Evolutionary conservation across 176 grass and related monocot species (phyloP).

Genomic region (Paspalum notatum): DNA sequence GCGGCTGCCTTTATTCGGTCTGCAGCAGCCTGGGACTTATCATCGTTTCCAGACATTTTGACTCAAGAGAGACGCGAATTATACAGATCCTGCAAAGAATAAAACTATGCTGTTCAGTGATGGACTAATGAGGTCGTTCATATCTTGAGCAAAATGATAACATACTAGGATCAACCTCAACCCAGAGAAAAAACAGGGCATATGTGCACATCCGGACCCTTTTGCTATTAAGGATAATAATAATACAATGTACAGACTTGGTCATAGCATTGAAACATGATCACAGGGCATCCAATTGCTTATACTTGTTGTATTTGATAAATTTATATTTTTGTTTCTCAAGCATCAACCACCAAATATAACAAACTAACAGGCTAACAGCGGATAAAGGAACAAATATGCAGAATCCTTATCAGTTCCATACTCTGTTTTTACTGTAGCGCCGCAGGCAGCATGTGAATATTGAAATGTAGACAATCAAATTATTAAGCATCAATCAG

Average conservation of each 20-base stretch:
- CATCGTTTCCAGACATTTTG: constrained; percentile 70
- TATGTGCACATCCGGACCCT: background rate
- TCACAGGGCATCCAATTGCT: background rate
- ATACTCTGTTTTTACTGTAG: background rate
- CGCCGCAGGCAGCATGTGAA: background rate
- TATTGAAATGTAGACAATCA: background rate
- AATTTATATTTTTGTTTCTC: background rate
- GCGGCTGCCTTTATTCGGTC: constrained; percentile 65
- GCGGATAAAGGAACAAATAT: background rate
- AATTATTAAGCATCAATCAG: background rate
- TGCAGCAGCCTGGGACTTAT: constrained; percentile 45
- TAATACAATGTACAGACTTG: background rate
- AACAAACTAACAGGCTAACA: background rate
- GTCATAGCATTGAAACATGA: background rate
- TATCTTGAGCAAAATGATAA: background rate
- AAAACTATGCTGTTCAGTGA: background rate
- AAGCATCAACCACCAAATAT: background rate
- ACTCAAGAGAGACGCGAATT: background rate
- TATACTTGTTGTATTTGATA: background rate
- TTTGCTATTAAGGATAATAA: background rate
- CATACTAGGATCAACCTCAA: background rate
- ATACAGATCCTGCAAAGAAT: constrained; percentile 17
- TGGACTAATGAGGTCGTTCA: background rate
- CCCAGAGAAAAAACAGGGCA: background rate
- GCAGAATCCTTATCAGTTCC: background rate